Evolutionary conservation across 371 early-diverging fungal genomes (phyloP).

Genomic region (Mortierella sp.): DNA sequence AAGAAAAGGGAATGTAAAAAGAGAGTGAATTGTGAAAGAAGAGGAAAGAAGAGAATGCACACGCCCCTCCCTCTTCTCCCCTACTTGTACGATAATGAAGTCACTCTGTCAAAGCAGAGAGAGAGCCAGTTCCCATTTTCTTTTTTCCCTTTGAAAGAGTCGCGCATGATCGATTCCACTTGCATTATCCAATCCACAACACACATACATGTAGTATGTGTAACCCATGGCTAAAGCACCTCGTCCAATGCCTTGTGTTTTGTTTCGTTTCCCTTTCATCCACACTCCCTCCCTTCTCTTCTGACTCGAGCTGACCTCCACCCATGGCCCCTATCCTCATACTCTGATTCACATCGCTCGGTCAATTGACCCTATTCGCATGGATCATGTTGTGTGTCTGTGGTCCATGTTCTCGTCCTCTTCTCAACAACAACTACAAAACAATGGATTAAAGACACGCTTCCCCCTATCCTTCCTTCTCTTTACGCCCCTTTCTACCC

Average conservation of each 20-base stretch:
- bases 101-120: neutral
- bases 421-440: too few species aligned
- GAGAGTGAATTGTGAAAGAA: neutral
- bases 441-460: too few species aligned
- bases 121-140: too few species aligned
- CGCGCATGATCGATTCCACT: constrained; percentile 1
- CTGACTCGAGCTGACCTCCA: neutral
- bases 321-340: neutral
- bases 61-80: neutral
- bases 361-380: neutral
- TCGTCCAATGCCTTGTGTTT: neutral
- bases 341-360: neutral
- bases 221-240: neutral
- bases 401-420: too few species aligned
- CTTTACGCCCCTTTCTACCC: too few species aligned
- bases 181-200: neutral
- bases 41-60: neutral
- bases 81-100: neutral
- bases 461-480: too few species aligned
- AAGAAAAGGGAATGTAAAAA: neutral
- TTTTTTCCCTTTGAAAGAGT: too few species aligned
- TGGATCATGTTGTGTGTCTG: neutral
- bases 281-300: neutral
- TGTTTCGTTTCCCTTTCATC: neutral
- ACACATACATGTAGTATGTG: neutral